Conservation (phyloP, 1,284 basidiomycete species). For the Ceratobasidium papillatum region DNA sequence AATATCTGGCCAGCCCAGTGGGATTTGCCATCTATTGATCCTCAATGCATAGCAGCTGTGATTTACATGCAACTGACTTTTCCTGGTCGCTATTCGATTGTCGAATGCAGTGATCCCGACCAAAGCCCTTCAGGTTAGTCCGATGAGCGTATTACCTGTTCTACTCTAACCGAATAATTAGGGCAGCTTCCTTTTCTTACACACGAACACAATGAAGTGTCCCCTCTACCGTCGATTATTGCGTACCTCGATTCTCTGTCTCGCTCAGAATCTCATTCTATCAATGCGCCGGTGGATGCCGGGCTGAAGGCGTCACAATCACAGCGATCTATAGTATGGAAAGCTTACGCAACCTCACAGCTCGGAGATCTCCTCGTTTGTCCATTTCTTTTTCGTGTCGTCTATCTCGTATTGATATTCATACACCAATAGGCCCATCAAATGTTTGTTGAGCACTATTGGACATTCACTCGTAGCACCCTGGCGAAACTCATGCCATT, state of each 20-base stretch:
- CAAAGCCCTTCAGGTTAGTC: slow-evolving; percentile 76
- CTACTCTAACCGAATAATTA: slow-evolving; percentile 48
- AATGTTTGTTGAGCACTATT: slow-evolving; percentile 71
- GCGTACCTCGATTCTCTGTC: slow-evolving; percentile 64
- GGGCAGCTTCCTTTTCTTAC: slow-evolving; percentile 75
- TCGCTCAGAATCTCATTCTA: slow-evolving; percentile 42
- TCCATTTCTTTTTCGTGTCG: slow-evolving; percentile 42
- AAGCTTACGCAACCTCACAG: slow-evolving; percentile 68
- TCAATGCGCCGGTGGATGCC: slow-evolving; percentile 58
- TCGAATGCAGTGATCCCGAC: slow-evolving; percentile 72
- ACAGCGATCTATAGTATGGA: slow-evolving; percentile 67
- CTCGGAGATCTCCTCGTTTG: slow-evolving; percentile 75
- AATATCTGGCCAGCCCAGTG: slow-evolving; percentile 75
- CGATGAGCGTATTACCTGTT: neutral
- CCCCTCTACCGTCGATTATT: slow-evolving; percentile 67
- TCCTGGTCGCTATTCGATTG: slow-evolving; percentile 68
- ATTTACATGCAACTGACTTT: slow-evolving; percentile 71
- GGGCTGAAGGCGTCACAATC: slow-evolving; percentile 58
- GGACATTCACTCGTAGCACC: slow-evolving; percentile 60
- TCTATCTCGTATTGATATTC: neutral
- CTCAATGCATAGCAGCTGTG: slow-evolving; percentile 68
- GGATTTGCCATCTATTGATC: slow-evolving; percentile 70
- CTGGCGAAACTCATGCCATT: slow-evolving; percentile 66
- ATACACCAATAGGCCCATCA: slow-evolving; percentile 59
- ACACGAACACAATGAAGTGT: slow-evolving; percentile 62